Conservation (phyloP, 768 basidiomycete species). For the Termitomyces sp. region DNA sequence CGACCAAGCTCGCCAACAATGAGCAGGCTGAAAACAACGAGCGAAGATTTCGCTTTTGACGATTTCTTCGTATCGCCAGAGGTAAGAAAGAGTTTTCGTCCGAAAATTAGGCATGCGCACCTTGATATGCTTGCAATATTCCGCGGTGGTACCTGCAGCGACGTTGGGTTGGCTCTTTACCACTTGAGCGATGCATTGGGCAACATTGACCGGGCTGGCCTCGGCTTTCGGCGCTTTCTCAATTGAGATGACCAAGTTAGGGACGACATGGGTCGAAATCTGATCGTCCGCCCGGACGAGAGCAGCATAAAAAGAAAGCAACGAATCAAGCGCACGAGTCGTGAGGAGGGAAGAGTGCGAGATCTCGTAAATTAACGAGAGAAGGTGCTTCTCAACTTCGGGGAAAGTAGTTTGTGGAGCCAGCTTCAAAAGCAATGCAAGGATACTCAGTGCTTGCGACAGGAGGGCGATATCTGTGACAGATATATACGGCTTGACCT, state of each 20-base stretch:
- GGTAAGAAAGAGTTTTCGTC: not conserved
- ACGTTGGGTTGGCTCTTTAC: conserved; percentile 65
- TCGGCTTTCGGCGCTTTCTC: conserved; percentile 62
- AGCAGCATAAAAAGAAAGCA: conserved; percentile 76
- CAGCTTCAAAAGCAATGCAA: conserved; percentile 64
- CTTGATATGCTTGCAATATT: conserved; percentile 80
- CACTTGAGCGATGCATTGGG: conserved; percentile 81
- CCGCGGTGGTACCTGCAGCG: conserved; percentile 78
- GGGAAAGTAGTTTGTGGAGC: conserved; percentile 68
- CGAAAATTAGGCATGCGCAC: conserved; percentile 29
- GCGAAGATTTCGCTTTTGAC: conserved; percentile 59
- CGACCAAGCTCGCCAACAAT: conserved; percentile 93
- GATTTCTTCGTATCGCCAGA: conserved; percentile 27
- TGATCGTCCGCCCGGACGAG: conserved; percentile 80
- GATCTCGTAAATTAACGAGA: conserved; percentile 60
- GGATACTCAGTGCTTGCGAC: conserved; percentile 60
- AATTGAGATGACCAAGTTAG: conserved; percentile 59
- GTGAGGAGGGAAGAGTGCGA: conserved; percentile 77
- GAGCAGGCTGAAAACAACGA: conserved; percentile 78
- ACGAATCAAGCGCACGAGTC: conserved; percentile 71
- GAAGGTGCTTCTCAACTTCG: conserved; percentile 66
- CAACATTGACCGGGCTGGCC: conserved; percentile 63
- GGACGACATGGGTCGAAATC: conserved; percentile 78
- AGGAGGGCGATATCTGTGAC: conserved; percentile 75
- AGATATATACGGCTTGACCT: conserved; percentile 72